Conservation (phyloP, 2,329 filamentous ascomycete genomes). For the Endoconidiophora polonica region DNA sequence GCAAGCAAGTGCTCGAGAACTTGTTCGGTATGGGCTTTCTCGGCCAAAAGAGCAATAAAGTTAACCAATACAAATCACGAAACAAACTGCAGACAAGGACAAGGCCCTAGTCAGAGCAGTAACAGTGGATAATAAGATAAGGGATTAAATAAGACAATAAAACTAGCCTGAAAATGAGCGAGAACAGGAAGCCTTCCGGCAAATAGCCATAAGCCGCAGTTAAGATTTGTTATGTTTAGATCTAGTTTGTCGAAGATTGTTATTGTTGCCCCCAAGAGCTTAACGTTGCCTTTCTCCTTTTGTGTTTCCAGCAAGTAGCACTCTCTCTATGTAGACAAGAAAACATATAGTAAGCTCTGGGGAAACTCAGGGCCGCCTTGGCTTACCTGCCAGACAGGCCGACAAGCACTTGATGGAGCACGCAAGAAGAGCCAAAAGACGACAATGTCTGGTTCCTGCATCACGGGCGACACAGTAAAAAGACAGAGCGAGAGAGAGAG, state of each 20-base stretch:
- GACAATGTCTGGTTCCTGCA: too few relatives aligned
- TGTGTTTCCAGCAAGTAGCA: too few relatives aligned
- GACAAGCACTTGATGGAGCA: too few relatives aligned
- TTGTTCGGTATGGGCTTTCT: not conserved
- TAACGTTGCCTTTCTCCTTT: too few relatives aligned
- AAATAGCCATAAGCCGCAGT: not conserved
- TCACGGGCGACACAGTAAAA: too few relatives aligned
- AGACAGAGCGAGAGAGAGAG: too few relatives aligned
- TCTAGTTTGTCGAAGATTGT: not conserved
- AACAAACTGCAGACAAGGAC: slow-evolving; percentile 2
- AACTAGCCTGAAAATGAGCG: not conserved
- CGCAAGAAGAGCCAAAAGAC: too few relatives aligned
- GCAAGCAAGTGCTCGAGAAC: not conserved
- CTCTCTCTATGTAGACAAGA: too few relatives aligned
- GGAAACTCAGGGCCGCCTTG: too few relatives aligned
- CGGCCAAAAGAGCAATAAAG: not conserved
- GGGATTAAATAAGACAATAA: not conserved
- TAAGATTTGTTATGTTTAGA: not conserved
- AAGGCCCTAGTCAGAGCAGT: not conserved
- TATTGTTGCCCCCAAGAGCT: not conserved
- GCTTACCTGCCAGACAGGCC: too few relatives aligned
- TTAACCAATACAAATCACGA: slow-evolving; percentile 6
- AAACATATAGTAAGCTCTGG: too few relatives aligned
- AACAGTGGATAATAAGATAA: not conserved
- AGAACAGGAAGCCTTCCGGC: not conserved